Evolutionary conservation across 768 basidiomycete genomes (phyloP), one percentile per base, ranked within the genome.

Genomic region (Chiua virens): DNA sequence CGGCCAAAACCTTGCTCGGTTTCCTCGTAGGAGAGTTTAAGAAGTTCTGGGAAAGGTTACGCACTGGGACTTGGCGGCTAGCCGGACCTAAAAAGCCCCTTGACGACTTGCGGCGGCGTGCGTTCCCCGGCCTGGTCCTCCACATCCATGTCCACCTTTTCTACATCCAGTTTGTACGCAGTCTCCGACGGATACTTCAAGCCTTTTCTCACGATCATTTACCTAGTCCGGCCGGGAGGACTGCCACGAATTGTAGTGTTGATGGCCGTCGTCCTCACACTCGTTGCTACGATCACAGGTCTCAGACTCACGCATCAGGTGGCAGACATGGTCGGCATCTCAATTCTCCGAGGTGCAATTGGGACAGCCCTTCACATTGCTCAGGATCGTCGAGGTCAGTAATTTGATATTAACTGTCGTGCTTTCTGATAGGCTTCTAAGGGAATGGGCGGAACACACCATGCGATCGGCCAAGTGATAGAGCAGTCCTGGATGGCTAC

Each of bases 391-490:
- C 8, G 28, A 62, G 34, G 59, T 60, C 10, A 18, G 51, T 43
- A 3, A 15, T 3, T 9, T 23, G 22, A 9, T 10, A 6, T 30
- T n/a, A 4, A 21, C 1, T 4, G 10, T 38, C 15, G 0, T n/a
- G 20, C 11, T 3, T 18, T 30, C 49, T 61, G 1, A 58, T 1
- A n/a, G 0, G 2, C 13, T 49, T 45, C 3, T 8, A 36, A 58
- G 59, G 49, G 27, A 18, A 53, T 57, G 44, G 47, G 41, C 0
- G 59, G 59, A 4, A 30, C 39, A 5, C 59, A 60, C 28, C 59
- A 60, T 32, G 35, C 40, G n/a, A 58, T 54, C 14, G 20, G 15
- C 17, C 49, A 54, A 25, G 49, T 61, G 17, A 20, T 60, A 7
- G 55, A 61, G 32, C 21, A 30, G 17, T 53, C 59, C 22, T n/a